Conservation (phyloP, 2,329 filamentous ascomycete genomes). For the Cercospora sesami region DNA sequence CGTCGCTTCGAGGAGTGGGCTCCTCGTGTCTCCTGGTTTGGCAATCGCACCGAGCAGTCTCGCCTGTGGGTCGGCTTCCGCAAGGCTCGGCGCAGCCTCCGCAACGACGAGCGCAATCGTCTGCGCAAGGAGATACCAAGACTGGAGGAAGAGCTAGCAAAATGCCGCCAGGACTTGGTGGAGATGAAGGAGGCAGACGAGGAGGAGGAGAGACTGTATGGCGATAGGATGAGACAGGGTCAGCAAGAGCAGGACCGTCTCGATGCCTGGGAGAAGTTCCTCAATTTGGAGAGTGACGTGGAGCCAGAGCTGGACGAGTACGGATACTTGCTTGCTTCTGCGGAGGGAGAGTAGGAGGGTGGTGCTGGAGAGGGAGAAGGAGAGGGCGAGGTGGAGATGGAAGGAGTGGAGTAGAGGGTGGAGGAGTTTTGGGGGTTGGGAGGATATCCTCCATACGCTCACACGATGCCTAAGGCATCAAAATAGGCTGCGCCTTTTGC, state of each 20-base stretch:
- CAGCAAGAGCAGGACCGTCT: background rate
- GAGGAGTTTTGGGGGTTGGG: background rate
- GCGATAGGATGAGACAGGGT: background rate
- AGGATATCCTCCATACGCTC: background rate
- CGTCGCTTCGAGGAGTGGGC: background rate
- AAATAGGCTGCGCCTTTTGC: background rate
- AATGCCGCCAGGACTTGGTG: background rate
- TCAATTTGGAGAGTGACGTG: background rate
- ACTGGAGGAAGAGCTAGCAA: background rate
- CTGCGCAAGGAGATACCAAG: background rate
- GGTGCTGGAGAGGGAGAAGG: background rate
- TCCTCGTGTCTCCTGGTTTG: background rate
- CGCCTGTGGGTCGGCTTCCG: background rate
- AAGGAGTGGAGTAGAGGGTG: background rate
- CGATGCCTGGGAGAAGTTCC: background rate
- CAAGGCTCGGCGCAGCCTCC: background rate
- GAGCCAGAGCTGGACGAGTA: slow-evolving; percentile 2
- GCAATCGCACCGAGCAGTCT: background rate
- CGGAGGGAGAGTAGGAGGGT: no score
- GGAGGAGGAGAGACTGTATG: background rate
- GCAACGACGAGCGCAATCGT: background rate
- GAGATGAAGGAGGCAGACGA: background rate
- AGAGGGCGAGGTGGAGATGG: background rate
- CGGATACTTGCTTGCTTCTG: background rate
- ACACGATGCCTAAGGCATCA: background rate